Evolutionary conservation across 208 protist species (phyloP), one percentile per base, ranked within the genome.

Genomic region (Trypanosoma lewisi): DNA sequence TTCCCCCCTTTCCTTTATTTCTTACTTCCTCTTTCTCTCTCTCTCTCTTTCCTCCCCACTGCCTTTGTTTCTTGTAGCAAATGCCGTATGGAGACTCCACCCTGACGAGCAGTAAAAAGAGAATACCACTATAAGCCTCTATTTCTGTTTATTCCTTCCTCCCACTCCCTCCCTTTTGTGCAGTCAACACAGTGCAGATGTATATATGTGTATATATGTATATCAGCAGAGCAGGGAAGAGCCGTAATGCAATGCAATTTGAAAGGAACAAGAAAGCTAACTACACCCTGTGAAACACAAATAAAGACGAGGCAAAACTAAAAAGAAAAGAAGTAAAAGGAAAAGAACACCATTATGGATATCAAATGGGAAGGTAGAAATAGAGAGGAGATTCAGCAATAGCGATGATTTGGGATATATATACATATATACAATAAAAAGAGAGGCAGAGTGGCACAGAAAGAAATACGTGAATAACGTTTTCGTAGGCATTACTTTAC

Each of bases 191-290:
- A 41, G 9, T 41, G n/a, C n/a, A n/a, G n/a, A n/a, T n/a, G n/a
- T n/a, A 39, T 42, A 57, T 42, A 57, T 36, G 25, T 57, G 3
- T 57, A 7, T 39, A 5, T 5, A 4, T 50, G 14, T 45, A 54
- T 54, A 58, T 44, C 2, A 23, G 3, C 3, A 59, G 19, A 54
- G 14, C 30, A 30, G 14, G 7, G 36, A 41, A 41, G 36, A 41
- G 36, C n/a, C n/a, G n/a, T n/a, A n/a, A n/a, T n/a, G n/a, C n/a
- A n/a, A n/a, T n/a, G 23, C 3, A 37, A 55, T 12, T 42, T 31
- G 17, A 49, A 65, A 36, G 12, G 60, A 44, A 52, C n/a, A 48
- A 67, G 16, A 14, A 48, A 48, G n/a, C 9, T n/a, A 52, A 60
- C 48, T 11, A 63, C 7, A 36, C 25, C 12, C 11, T 53, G 36